Evolutionary conservation across 2,329 filamentous ascomycete species (phyloP).

Genomic region (Exserohilum rostratum): DNA sequence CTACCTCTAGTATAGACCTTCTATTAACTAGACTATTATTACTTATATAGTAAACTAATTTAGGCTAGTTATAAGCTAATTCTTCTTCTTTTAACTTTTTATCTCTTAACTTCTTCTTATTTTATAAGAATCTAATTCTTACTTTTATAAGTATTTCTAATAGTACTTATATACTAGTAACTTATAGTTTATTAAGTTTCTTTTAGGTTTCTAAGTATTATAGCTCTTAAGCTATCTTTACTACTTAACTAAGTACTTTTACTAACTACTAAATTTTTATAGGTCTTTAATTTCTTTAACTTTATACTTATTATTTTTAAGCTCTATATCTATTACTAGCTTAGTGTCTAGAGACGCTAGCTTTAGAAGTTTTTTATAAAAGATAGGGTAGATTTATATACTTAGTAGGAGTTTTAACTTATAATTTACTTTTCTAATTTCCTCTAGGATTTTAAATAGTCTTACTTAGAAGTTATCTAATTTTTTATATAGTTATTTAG

Average conservation of each 20-base stretch:
- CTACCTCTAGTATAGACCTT: neutral
- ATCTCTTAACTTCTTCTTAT: neutral
- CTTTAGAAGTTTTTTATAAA: slow-evolving; percentile 1
- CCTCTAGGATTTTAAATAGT: too few relatives aligned
- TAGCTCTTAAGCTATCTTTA: too few relatives aligned
- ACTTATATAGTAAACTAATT: neutral
- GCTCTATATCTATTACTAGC: neutral
- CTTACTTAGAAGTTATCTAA: too few relatives aligned
- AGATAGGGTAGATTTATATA: neutral
- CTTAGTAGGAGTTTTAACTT: too few relatives aligned
- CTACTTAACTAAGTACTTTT: too few relatives aligned
- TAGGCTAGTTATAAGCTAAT: neutral
- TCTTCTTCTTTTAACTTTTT: too few relatives aligned
- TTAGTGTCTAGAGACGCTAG: neutral
- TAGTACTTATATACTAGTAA: neutral
- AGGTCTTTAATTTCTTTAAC: too few relatives aligned
- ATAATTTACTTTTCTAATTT: too few relatives aligned
- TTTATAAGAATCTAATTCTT: neutral
- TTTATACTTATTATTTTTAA: too few relatives aligned
- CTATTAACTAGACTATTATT: neutral
- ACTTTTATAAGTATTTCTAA: neutral
- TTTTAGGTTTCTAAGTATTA: too few relatives aligned
- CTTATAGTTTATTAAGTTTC: neutral
- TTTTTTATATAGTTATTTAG: too few relatives aligned
- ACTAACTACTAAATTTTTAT: too few relatives aligned